These are phyloP conservation scores for Salix caprea DNA, from an alignment of 345 rosid species.

Conservation along the genomic window DNA sequence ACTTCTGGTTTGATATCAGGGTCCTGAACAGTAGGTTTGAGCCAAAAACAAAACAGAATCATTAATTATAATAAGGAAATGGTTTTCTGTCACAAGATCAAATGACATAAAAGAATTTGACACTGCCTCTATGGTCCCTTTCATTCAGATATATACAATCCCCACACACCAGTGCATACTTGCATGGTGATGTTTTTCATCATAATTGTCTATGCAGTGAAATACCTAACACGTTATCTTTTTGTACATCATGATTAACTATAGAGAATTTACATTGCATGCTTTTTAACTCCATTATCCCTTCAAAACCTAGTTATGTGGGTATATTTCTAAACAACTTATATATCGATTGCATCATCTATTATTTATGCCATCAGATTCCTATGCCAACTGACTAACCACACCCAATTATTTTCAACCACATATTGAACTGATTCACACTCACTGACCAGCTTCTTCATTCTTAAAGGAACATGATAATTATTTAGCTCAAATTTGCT, in stretches of 20 bases:
- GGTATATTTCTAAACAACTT: too few species aligned
- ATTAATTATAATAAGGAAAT: slow-evolving; percentile 9
- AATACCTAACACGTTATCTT: too few species aligned
- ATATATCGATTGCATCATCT: neutral
- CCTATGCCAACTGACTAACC: neutral
- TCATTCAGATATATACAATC: too few species aligned
- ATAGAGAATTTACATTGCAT: too few species aligned
- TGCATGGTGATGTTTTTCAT: too few species aligned
- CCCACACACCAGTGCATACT: too few species aligned
- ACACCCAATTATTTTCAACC: neutral
- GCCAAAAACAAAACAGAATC: slow-evolving; percentile 19
- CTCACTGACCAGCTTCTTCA: neutral
- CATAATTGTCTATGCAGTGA: too few species aligned
- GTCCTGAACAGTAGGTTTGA: slow-evolving; percentile 51
- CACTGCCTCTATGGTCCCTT: neutral
- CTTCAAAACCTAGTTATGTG: too few species aligned
- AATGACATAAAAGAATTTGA: neutral
- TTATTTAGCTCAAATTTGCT: neutral
- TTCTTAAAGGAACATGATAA: neutral
- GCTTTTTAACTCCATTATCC: too few species aligned
- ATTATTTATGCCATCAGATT: neutral
- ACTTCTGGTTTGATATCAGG: slow-evolving; percentile 67
- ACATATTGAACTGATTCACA: neutral
- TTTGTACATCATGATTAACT: too few species aligned
- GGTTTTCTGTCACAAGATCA: slow-evolving; percentile 5